These are phyloP conservation scores for Candida hispaniensis DNA, from an alignment of 805 yeast genomes.

Conservation along the genomic window DNA sequence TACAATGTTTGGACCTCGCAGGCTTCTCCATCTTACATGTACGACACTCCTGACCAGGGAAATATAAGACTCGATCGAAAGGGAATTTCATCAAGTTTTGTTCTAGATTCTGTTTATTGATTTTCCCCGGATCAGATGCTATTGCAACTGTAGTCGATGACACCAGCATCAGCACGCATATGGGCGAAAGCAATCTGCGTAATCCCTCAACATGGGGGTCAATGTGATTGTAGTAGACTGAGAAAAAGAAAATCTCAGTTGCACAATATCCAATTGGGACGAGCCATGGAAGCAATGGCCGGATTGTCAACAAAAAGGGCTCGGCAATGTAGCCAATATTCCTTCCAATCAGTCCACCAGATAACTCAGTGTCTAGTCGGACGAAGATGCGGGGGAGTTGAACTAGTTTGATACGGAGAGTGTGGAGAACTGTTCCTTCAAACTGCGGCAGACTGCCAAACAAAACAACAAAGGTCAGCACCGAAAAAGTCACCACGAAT, in stretches of 20 bases:
- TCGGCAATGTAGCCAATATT: slow-evolving; percentile 19
- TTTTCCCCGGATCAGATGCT: slow-evolving; percentile 32
- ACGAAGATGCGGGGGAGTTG: neutral
- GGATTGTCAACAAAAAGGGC: slow-evolving; percentile 19
- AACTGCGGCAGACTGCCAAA: slow-evolving; percentile 31
- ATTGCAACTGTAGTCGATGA: slow-evolving; percentile 24
- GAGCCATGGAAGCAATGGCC: slow-evolving; percentile 17
- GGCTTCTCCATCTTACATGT: slow-evolving; percentile 43
- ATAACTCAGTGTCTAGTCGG: neutral
- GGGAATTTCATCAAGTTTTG: slow-evolving; percentile 25
- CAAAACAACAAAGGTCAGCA: slow-evolving; percentile 25
- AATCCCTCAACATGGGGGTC: slow-evolving; percentile 5
- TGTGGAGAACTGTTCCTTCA: slow-evolving; percentile 19
- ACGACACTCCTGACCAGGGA: slow-evolving; percentile 35
- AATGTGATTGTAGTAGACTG: slow-evolving; percentile 14
- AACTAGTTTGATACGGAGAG: neutral
- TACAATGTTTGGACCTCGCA: slow-evolving; percentile 53
- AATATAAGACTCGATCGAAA: slow-evolving; percentile 45
- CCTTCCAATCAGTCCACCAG: slow-evolving; percentile 22
- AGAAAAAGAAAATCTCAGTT: slow-evolving; percentile 17
- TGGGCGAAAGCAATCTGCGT: slow-evolving; percentile 19
- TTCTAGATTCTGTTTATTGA: slow-evolving; percentile 24
- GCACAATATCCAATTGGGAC: slow-evolving; percentile 22
- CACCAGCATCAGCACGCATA: slow-evolving; percentile 22
- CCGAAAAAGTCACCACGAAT: slow-evolving; percentile 31